Evolutionary conservation across 2,329 filamentous ascomycete genomes (phyloP).

Genomic region (Calonectria crousiana): DNA sequence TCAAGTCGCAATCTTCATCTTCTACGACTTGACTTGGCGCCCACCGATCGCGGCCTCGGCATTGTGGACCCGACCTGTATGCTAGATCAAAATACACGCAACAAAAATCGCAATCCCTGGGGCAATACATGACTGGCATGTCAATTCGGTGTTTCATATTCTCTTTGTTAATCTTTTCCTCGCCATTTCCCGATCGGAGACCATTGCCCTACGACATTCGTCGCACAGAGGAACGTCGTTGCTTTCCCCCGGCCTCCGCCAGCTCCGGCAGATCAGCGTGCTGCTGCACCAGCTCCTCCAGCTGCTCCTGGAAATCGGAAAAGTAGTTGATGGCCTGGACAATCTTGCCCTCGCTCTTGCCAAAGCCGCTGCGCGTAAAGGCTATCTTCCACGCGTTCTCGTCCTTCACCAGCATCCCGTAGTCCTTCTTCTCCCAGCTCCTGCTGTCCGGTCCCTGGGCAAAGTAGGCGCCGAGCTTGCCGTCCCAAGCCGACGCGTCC

Average conservation of each 20-base stretch:
- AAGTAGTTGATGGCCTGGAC: conserved; percentile 70
- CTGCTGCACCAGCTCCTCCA: conserved; percentile 57
- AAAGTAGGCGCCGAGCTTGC: conserved; percentile 47
- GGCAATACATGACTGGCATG: too few relatives aligned
- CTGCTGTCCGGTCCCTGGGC: conserved; percentile 45
- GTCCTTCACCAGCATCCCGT: conserved; percentile 47
- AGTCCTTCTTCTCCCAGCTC: conserved; percentile 41
- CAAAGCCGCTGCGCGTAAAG: conserved; percentile 61
- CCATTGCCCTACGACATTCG: neutral
- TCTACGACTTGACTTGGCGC: neutral
- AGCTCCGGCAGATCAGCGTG: conserved; percentile 27
- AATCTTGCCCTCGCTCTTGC: conserved; percentile 64
- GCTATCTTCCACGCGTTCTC: conserved; percentile 63
- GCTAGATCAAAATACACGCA: neutral
- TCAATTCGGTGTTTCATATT: neutral
- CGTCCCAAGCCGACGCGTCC: conserved; percentile 46
- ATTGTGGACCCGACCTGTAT: neutral
- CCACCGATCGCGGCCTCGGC: neutral
- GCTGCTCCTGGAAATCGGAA: conserved; percentile 64
- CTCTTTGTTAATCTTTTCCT: too few relatives aligned
- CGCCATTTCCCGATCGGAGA: neutral
- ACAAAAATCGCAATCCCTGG: neutral
- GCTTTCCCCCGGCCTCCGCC: neutral
- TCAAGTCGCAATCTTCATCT: too few relatives aligned
- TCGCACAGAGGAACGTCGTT: neutral